Evolutionary conservation across 2,329 filamentous ascomycete genomes (phyloP), one percentile per base, ranked within the genome.

Genomic region (Exophiala xenobiotica): DNA sequence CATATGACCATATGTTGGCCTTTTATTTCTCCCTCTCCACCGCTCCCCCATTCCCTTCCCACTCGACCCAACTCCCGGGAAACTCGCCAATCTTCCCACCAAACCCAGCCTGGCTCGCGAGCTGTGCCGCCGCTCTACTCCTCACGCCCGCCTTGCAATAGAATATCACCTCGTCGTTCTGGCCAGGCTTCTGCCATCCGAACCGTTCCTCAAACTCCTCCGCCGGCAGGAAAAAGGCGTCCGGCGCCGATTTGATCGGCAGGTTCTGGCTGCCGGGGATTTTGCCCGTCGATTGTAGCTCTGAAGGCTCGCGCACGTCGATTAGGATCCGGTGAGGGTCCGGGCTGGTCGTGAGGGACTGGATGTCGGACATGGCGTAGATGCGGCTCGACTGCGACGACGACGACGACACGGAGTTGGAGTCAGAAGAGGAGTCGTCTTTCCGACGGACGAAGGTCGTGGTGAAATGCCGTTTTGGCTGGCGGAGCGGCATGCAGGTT

Each of bases 61-160:
- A 97, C 67, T 97, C 92, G 58, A 88, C 57, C 76, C 76, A 78
- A 64, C 74, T 77, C 20, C 77, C 77, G 31, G 65, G 60, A 68
- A 77, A 78, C 62, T 78, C 74, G 11, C 72, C 73, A 12, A 77
- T 57, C 52, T 81, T 82, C 0, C 88, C 81, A 42, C 72, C 70
- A 78, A 88, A 97, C 7, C 92, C 92, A 2, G 84, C 86, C 65
- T 87, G 79, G 62, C 77, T 75, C 23, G 93, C 93, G 68, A 96
- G 70, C 58, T 80, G 78, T 5, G 90, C 90, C 5, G 91, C 91
- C 0, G 87, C 81, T 39, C 78, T 76, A 61, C 88, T 90, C 66
- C 93, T 78, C 58, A 97, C 88, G 2, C 93, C 93, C 0, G 91
- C 85, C 74, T 90, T 95, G 73, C 93, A 99, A 70, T 96, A 97